A percentile compares a stretch with the other conserved stretches of the same genome.
Evolutionary conservation across 495 filamentous ascomycete genomes (phyloP).

Genomic region (Tuber brumale): DNA sequence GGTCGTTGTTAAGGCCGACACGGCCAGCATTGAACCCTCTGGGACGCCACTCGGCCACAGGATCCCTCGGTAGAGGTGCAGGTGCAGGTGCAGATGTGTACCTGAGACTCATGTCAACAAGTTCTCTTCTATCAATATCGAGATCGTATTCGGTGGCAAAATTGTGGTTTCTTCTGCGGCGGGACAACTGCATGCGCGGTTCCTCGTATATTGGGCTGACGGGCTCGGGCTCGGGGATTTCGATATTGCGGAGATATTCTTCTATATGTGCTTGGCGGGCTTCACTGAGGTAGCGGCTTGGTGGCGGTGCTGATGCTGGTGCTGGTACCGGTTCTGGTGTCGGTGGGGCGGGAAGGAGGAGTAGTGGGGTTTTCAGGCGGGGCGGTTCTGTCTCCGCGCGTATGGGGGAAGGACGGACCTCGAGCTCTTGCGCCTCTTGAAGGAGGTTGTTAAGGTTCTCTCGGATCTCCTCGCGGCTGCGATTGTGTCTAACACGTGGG

Average conservation of each 20-base stretch:
- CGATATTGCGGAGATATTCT: conserved; percentile 32
- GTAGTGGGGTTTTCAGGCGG: conserved; percentile 1
- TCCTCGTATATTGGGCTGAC: conserved; percentile 14
- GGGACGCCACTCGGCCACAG: background rate
- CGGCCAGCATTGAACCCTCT: background rate
- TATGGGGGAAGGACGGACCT: conserved; percentile 11
- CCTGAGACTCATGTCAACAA: background rate
- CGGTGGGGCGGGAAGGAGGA: conserved; percentile 11
- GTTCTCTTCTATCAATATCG: background rate
- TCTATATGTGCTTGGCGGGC: conserved; percentile 37
- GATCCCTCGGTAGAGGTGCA: background rate
- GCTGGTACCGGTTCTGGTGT: background rate
- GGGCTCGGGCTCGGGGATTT: conserved; percentile 33
- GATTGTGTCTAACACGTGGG: conserved; percentile 9
- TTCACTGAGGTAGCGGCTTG: conserved; percentile 36
- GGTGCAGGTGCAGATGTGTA: background rate
- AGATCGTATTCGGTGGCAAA: conserved; percentile 17
- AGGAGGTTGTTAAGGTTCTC: conserved; percentile 32
- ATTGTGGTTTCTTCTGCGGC: conserved; percentile 25
- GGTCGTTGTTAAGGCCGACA: background rate
- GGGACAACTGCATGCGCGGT: conserved; percentile 6
- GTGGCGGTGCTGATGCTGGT: background rate
- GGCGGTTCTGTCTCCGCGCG: conserved; percentile 11
- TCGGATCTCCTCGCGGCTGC: conserved; percentile 28
- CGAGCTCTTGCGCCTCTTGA: conserved; percentile 29